Evolutionary conservation across 306 rosid genomes (phyloP).

Genomic region (Cucurbita maxima): DNA sequence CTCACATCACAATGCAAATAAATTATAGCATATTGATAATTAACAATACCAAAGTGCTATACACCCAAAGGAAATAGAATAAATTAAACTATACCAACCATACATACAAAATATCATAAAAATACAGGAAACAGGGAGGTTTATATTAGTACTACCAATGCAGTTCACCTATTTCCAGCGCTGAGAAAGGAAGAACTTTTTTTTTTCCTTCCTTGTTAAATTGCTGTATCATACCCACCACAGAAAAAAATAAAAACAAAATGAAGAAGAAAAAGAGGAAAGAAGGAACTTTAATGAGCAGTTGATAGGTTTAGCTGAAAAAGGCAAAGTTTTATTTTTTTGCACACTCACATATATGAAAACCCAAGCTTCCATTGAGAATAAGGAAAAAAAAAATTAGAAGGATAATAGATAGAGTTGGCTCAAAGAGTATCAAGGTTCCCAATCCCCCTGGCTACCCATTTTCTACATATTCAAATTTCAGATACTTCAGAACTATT

Average conservation of each 20-base stretch:
- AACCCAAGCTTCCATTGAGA: neutral
- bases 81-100: neutral
- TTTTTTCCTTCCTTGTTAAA: neutral
- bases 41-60: neutral
- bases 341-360: neutral
- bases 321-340: neutral
- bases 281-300: neutral
- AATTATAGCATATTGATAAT: neutral
- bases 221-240: neutral
- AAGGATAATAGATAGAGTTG: neutral
- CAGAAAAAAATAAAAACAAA: neutral
- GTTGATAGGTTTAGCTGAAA: neutral
- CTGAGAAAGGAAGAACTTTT: neutral
- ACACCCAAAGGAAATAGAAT: neutral
- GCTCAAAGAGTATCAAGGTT: neutral
- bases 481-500: neutral
- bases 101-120: neutral
- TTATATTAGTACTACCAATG: neutral
- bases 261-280: too few relatives aligned
- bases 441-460: neutral
- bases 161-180: neutral
- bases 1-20: neutral
- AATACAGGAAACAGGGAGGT: neutral
- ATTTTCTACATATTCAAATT: neutral
- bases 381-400: neutral